Evolutionary conservation across 1,284 basidiomycete species (phyloP).

Genomic region (Papiliotrema nemorosa): DNA sequence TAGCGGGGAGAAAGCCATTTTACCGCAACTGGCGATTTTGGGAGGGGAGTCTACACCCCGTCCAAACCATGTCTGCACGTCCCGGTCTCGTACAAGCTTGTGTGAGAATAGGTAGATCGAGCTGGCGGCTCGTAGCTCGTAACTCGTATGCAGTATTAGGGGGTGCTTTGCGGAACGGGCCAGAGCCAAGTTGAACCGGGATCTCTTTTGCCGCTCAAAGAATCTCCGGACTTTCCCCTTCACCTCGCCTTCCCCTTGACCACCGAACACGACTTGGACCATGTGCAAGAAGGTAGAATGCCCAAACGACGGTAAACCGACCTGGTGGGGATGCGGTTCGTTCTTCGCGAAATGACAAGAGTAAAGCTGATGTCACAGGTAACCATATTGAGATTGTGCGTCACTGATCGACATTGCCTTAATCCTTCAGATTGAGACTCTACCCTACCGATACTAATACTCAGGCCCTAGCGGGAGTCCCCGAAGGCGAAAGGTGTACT

Average conservation of each 20-base stretch:
- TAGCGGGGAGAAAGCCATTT: too few species aligned
- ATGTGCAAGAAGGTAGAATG: conserved; percentile 47
- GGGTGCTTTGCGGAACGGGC: too few species aligned
- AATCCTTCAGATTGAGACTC: not conserved
- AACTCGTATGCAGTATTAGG: too few species aligned
- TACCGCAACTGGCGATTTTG: too few species aligned
- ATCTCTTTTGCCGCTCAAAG: too few species aligned
- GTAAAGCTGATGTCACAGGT: conserved; percentile 18
- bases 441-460: not conserved
- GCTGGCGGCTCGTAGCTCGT: too few species aligned
- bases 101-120: too few species aligned
- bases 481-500: conserved; percentile 32
- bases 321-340: conserved; percentile 51
- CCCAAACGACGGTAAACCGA: conserved; percentile 48
- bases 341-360: conserved; percentile 1
- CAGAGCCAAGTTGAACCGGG: too few species aligned
- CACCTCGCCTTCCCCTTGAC: not conserved
- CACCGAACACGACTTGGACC: not conserved
- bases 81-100: too few species aligned
- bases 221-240: too few species aligned
- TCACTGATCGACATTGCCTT: not conserved
- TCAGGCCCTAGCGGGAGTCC: conserved; percentile 39
- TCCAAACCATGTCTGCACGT: too few species aligned
- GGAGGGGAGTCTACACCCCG: too few species aligned
- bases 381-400: conserved; percentile 45